Evolutionary conservation across 2,329 filamentous ascomycete species (phyloP), one percentile per base, ranked within the genome.

Genomic region (Epichloe brachyelytri): DNA sequence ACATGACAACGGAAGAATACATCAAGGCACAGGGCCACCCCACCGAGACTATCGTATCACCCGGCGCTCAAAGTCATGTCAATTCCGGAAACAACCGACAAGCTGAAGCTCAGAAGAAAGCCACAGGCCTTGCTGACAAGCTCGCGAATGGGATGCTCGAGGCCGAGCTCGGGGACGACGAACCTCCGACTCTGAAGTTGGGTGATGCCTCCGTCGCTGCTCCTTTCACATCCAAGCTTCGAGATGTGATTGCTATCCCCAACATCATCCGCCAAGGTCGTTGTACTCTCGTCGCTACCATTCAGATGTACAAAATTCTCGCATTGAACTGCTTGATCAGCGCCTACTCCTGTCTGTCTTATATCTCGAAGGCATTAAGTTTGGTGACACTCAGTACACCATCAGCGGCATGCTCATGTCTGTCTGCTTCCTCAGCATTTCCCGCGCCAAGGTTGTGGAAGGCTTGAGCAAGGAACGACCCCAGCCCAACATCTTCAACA

Each of bases 271-370:
- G 93, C 53, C 93, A 98, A 72, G 93, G 93, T 52, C 86, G 93
- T 55, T 98, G 93, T 74, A 98, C 93, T 7, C 81, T 98, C 19
- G 93, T 98, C 50, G 93, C 93, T 34, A 98, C 93, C 0, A 97
- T 98, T 57, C 93, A 98, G 74, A 98, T 98, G 91, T 98, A 98
- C 82, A 98, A 96, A 78, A 98, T 98, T 61, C 80, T 98, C 48
- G 93, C 93, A 7, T 75, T 98, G 53, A 98, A 98, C 75, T 98
- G 93, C 66, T 76, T 98, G 60, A 98, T 98, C 65, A 95, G 88
- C 60, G 93, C 93, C 38, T 98, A 98, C 80, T 95, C 88, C 71
- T 98, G 64, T 94, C 87, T 67, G 93, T 98, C 17, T 77, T 98
- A 52, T 98, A 98, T 64, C 80, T 98, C 1, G 91, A 97, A 62